A percentile compares a stretch with the other conserved stretches of the same genome.
These are phyloP conservation scores for Tuber umbilicatum DNA, from an alignment of 495 filamentous ascomycete genomes.

Conservation along the genomic window DNA sequence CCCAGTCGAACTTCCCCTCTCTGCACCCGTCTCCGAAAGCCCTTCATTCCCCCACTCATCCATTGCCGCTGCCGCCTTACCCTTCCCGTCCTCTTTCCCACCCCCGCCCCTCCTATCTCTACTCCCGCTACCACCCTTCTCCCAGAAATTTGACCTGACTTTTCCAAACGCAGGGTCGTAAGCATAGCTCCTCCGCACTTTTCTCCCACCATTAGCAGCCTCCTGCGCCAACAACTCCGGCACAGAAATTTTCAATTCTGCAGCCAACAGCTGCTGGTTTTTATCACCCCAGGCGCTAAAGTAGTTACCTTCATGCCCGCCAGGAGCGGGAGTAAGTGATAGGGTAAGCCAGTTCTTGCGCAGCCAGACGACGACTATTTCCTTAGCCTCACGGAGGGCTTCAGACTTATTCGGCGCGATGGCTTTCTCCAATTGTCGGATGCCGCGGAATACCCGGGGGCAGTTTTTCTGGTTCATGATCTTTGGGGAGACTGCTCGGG, in stretches of 20 bases:
- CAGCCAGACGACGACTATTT: slow-evolving; percentile 23
- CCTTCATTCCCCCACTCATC: slow-evolving; percentile 2
- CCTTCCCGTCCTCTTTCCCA: neutral
- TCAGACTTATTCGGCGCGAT: slow-evolving; percentile 7
- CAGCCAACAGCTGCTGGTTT: slow-evolving; percentile 10
- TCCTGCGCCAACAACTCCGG: slow-evolving; percentile 20
- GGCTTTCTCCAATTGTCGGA: slow-evolving; percentile 7
- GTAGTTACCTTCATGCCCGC: slow-evolving; percentile 14
- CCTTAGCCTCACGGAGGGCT: slow-evolving; percentile 12
- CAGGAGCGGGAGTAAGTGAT: slow-evolving; percentile 14
- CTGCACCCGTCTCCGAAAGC: neutral
- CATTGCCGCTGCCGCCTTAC: neutral
- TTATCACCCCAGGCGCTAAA: slow-evolving; percentile 18
- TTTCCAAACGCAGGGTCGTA: neutral
- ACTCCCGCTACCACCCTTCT: neutral
- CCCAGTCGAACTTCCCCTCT: neutral
- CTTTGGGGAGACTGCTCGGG: slow-evolving; percentile 13
- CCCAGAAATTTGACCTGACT: neutral
- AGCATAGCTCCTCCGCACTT: neutral
- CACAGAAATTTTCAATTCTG: slow-evolving; percentile 15
- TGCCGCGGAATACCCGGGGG: slow-evolving; percentile 23
- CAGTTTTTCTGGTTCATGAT: slow-evolving; percentile 20
- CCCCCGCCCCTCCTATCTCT: neutral
- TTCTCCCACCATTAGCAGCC: neutral
- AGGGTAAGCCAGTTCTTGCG: slow-evolving; percentile 29